Percentiles rank a stretch among this genome's conserved stretches.
These are phyloP conservation scores for Neofusicoccum sp. DNA, from an alignment of 2,329 filamentous ascomycete genomes.

Conservation along the genomic window DNA sequence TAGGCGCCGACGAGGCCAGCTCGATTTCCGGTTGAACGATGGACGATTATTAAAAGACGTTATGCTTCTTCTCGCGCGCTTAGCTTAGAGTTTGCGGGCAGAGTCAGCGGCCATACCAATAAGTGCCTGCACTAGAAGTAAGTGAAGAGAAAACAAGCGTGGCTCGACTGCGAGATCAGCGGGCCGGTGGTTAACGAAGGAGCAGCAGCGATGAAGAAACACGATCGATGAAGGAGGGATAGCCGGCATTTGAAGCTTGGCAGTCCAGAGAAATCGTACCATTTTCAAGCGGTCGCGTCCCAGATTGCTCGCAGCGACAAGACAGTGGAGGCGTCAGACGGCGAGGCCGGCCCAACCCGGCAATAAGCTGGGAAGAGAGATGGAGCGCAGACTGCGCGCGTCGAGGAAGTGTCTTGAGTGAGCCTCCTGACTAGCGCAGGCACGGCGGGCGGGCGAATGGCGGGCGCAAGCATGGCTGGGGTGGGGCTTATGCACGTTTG, in stretches of 20 bases:
- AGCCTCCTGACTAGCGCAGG: conserved; percentile 15
- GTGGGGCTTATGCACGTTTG: not conserved
- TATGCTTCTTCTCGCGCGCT: not conserved
- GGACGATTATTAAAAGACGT: conserved; percentile 9
- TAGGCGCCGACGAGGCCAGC: conserved; percentile 17
- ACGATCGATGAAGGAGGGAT: not conserved
- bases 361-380: not conserved
- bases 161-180: not conserved
- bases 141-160: not conserved
- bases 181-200: not conserved
- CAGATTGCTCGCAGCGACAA: not conserved
- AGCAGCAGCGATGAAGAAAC: conserved; percentile 3
- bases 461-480: not conserved
- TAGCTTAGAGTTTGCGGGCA: too few species aligned
- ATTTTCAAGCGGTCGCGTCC: conserved; percentile 1
- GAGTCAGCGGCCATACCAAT: conserved; percentile 6
- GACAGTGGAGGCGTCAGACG: conserved; percentile 1
- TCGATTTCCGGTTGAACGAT: conserved; percentile 1
- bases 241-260: conserved; percentile 17
- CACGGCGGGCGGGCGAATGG: not conserved
- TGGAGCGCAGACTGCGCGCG: not conserved
- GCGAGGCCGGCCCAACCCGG: not conserved
- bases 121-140: conserved; percentile 14
- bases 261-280: conserved; percentile 5
- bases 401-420: conserved; percentile 11